Conservation (phyloP, 148 eudicot genomes). For the Chenopodium suecicum region DNA sequence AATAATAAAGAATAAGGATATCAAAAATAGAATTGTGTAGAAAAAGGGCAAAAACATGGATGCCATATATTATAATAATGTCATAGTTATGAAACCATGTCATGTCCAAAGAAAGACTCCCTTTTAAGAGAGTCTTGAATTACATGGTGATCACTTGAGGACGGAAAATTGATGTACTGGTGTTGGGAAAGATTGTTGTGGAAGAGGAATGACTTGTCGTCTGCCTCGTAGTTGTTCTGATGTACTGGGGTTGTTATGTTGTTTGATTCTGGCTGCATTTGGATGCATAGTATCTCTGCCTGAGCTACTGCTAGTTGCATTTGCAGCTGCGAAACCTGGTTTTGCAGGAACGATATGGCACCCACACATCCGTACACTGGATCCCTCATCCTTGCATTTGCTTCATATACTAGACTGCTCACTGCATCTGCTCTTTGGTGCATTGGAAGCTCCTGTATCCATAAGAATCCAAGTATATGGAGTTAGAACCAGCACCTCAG, state of each 20-base stretch:
- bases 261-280: constrained; percentile 68
- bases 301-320: constrained; percentile 95
- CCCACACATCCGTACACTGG: constrained; percentile 94
- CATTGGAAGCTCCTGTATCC: constrained; percentile 62
- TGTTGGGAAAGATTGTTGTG: constrained; percentile 40
- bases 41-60: constrained; percentile 12
- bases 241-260: constrained; percentile 22
- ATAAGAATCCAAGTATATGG: background rate
- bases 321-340: constrained; percentile 82
- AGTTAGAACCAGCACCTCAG: background rate
- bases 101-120: constrained; percentile 64
- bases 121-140: constrained; percentile 60
- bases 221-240: constrained; percentile 25
- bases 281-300: constrained; percentile 84
- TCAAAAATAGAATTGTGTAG: constrained; percentile 15
- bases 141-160: constrained; percentile 47
- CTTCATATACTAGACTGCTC: constrained; percentile 83
- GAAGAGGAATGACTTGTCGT: constrained; percentile 35
- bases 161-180: constrained; percentile 41
- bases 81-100: constrained; percentile 43
- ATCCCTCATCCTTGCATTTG: constrained; percentile 74
- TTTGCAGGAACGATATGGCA: constrained; percentile 73
- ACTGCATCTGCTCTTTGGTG: constrained; percentile 87
- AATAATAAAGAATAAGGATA: constrained; percentile 3
- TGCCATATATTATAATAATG: constrained; percentile 1